These are phyloP conservation scores for Exutisphaerella laricina DNA, from an alignment of 2,329 filamentous ascomycete genomes.

Conservation along the genomic window DNA sequence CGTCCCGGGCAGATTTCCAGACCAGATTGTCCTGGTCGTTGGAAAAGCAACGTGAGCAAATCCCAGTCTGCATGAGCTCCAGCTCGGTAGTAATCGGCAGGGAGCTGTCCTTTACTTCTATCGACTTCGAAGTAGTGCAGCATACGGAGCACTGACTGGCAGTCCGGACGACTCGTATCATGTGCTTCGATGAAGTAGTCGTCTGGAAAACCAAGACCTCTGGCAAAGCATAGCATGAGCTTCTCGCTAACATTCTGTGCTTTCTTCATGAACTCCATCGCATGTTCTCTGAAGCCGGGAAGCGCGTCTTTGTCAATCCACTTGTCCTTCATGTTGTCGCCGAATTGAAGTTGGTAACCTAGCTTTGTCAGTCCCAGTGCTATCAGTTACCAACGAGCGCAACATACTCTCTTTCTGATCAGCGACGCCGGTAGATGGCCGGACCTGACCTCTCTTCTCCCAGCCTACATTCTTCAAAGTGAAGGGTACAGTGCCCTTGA, in stretches of 20 bases:
- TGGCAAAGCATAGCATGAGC: constrained; percentile 55
- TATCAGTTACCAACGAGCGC: neutral
- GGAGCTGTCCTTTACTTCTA: constrained; percentile 26
- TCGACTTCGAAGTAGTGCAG: constrained; percentile 49
- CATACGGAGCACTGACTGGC: constrained; percentile 52
- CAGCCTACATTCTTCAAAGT: constrained; percentile 54
- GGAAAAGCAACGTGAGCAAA: constrained; percentile 58
- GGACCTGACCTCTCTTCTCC: constrained; percentile 55
- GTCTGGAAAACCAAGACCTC: constrained; percentile 52
- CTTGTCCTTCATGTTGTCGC: constrained; percentile 47
- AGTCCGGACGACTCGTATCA: constrained; percentile 45
- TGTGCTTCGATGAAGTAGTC: constrained; percentile 54
- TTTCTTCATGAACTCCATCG: constrained; percentile 51
- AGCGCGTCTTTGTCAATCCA: constrained; percentile 49
- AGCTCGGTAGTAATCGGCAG: constrained; percentile 52
- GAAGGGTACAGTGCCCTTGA: constrained; percentile 53
- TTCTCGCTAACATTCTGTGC: constrained; percentile 51
- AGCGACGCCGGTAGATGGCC: constrained; percentile 53
- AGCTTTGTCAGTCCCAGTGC: neutral
- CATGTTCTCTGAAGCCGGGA: constrained; percentile 44
- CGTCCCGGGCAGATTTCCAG: constrained; percentile 61
- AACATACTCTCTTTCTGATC: constrained; percentile 53
- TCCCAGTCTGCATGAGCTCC: constrained; percentile 62
- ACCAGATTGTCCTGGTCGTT: constrained; percentile 54
- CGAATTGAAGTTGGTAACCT: constrained; percentile 56